A percentile compares a stretch with the other conserved stretches of the same genome.
phyloP scores from a whole-genome alignment of 345 rosid genomes.

The Sonneratia alba region DNA sequence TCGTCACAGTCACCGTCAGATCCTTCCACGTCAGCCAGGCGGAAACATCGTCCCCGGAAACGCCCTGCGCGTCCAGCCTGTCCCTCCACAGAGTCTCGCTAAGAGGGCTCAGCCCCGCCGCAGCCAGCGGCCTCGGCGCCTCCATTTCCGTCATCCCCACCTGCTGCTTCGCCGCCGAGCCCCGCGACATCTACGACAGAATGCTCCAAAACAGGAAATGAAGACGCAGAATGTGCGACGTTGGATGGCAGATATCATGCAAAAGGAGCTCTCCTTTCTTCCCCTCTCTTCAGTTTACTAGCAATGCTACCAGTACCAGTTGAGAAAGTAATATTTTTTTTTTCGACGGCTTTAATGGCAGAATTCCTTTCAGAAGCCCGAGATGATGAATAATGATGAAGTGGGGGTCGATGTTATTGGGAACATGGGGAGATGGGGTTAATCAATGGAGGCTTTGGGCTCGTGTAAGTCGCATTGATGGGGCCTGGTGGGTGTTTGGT shows the following conservation, averaged over 20 bases:
- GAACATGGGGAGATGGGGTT: neutral
- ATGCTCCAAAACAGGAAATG: neutral
- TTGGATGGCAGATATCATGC: neutral
- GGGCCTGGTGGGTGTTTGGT: conserved; percentile 5
- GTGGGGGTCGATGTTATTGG: neutral
- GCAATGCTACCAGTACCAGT: neutral
- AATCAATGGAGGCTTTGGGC: neutral
- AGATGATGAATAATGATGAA: neutral
- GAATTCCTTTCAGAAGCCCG: neutral
- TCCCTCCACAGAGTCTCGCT: conserved; percentile 35
- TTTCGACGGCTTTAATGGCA: neutral
- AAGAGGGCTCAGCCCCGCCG: conserved; percentile 70
- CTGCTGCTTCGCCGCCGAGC: neutral
- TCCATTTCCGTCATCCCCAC: conserved; percentile 57
- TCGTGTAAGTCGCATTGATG: neutral
- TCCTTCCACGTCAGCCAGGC: conserved; percentile 93
- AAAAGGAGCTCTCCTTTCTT: neutral
- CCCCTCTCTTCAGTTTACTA: neutral
- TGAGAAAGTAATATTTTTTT: neutral
- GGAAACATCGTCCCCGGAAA: conserved; percentile 70
- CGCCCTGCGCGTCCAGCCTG: conserved; percentile 22
- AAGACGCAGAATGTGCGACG: neutral
- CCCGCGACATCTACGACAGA: neutral
- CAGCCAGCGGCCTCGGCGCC: conserved; percentile 20
- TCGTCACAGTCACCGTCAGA: conserved; percentile 74